phyloP scores from a whole-genome alignment of 176 grass and related monocot genomes.

The Tuctoria greenei region DNA sequence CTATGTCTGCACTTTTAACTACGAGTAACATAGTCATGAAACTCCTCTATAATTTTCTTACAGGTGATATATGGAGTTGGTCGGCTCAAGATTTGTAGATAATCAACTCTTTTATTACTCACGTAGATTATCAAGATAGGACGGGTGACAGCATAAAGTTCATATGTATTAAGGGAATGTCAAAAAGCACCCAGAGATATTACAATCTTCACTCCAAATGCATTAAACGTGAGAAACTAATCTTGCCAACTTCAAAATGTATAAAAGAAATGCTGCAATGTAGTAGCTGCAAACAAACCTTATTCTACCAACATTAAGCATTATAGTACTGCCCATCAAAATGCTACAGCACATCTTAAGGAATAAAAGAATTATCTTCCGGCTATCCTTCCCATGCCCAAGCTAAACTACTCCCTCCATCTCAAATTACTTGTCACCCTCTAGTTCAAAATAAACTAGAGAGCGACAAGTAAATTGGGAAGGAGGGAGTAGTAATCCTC shows the following conservation, averaged over 20 bases:
- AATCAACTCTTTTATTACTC: background rate
- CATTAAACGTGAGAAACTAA: background rate
- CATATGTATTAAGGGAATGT: background rate
- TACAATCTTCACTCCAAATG: background rate
- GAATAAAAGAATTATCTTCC: background rate
- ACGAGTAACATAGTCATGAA: background rate
- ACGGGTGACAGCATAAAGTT: background rate
- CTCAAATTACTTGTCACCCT: too few relatives aligned
- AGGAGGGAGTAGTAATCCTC: too few relatives aligned
- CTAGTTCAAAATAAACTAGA: too few relatives aligned
- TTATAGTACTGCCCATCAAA: background rate
- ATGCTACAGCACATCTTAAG: conserved; percentile 1
- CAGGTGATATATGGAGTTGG: background rate
- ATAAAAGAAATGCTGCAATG: background rate
- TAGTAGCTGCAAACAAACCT: conserved; percentile 1
- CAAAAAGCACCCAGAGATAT: background rate
- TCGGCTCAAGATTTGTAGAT: background rate
- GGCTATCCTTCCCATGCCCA: background rate
- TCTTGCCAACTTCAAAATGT: background rate
- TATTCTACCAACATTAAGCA: background rate
- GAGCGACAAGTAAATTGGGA: too few relatives aligned
- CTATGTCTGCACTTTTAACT: background rate
- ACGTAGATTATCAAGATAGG: background rate
- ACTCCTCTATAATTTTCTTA: background rate
- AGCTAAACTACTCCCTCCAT: too few relatives aligned